phyloP scores from a whole-genome alignment of 352 stramenopile species.

The Blastocystis sp. region DNA sequence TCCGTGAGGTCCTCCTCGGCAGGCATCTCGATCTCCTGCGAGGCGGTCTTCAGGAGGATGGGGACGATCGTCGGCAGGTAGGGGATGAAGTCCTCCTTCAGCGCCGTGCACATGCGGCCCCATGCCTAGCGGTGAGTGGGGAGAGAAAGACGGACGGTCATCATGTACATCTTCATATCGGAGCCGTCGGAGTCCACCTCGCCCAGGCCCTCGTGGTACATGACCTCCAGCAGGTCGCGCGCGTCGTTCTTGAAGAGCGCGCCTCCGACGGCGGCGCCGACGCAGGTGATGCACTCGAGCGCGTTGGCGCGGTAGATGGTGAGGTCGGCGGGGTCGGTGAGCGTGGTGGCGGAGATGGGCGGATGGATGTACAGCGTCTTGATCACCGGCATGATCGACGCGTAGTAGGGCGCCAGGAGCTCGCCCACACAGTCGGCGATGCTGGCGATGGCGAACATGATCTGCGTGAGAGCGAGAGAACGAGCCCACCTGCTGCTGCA shows the following conservation, averaged over 20 bases:
- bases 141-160: not conserved
- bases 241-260: constrained; percentile 14
- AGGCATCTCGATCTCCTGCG: not conserved
- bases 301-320: constrained; percentile 35
- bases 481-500: constrained; percentile 12
- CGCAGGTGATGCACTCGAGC: constrained; percentile 53
- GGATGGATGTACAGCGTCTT: constrained; percentile 51
- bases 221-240: constrained; percentile 49
- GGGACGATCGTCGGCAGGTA: constrained; percentile 44
- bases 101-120: constrained; percentile 44
- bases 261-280: constrained; percentile 22
- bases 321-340: not conserved
- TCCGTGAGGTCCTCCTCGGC: not conserved
- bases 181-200: constrained; percentile 30
- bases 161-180: constrained; percentile 56
- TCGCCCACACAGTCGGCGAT: constrained; percentile 51
- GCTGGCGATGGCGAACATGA: constrained; percentile 14
- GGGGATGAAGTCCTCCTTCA: constrained; percentile 54
- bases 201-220: constrained; percentile 55
- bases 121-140: constrained; percentile 5
- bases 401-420: constrained; percentile 19
- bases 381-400: constrained; percentile 37
- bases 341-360: not conserved
- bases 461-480: not conserved
- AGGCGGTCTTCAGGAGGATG: constrained; percentile 44